Evolutionary conservation across 2,329 filamentous ascomycete species (phyloP).

Genomic region (Neonectria magnoliae): DNA sequence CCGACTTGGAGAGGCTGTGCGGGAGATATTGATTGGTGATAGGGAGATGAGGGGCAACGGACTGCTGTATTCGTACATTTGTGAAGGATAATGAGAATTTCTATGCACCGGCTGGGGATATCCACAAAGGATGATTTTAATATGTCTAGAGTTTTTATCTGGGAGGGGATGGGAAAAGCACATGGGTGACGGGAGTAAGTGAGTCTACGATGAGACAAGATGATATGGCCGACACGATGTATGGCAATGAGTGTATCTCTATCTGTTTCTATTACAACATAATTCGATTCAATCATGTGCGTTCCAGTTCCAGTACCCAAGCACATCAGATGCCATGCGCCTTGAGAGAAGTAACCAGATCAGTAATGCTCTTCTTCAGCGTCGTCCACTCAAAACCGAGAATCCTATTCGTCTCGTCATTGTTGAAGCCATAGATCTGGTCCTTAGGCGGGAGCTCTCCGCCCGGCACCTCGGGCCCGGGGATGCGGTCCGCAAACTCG

Average conservation of each 20-base stretch:
- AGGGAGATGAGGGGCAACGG: background rate
- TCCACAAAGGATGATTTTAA: background rate
- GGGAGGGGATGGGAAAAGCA: background rate
- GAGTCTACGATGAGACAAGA: slow-evolving; percentile 9
- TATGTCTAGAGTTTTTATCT: background rate
- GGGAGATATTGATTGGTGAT: slow-evolving; percentile 36
- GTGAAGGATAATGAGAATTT: background rate
- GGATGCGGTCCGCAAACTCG: slow-evolving; percentile 59
- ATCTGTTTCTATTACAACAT: slow-evolving; percentile 17
- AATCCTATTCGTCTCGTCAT: slow-evolving; percentile 65
- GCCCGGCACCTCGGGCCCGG: slow-evolving; percentile 54
- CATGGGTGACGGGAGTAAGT: slow-evolving; percentile 3
- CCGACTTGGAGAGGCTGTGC: slow-evolving; percentile 42
- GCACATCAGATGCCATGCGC: slow-evolving; percentile 43
- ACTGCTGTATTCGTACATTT: background rate
- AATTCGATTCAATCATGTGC: background rate
- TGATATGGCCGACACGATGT: slow-evolving; percentile 4
- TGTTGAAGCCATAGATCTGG: slow-evolving; percentile 65
- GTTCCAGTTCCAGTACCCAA: background rate
- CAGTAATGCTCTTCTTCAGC: slow-evolving; percentile 70
- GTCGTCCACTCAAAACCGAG: slow-evolving; percentile 70
- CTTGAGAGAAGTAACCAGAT: slow-evolving; percentile 72
- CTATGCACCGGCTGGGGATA: background rate
- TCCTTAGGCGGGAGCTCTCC: slow-evolving; percentile 53
- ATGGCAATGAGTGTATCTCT: slow-evolving; percentile 7